phyloP scores from a whole-genome alignment of 1,284 basidiomycete genomes.

The Ustanciosporium gigantosporum region DNA sequence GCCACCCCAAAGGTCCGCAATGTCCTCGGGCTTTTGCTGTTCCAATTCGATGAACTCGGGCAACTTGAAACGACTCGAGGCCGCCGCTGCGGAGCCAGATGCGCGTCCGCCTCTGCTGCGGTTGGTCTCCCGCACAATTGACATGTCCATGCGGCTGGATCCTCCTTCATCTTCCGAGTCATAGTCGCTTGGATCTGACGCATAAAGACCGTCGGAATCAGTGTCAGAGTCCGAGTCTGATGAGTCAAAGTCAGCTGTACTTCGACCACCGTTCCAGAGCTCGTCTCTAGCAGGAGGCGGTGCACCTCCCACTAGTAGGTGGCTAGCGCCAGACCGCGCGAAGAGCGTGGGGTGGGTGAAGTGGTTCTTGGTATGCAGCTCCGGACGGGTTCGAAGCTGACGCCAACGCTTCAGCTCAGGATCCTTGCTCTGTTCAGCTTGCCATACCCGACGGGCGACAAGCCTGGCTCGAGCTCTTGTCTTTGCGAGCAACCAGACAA shows the following conservation, averaged over 20 bases:
- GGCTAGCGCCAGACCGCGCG: constrained; percentile 34
- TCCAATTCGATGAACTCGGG: constrained; percentile 30
- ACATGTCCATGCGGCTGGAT: constrained; percentile 25
- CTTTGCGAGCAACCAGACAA: constrained; percentile 35
- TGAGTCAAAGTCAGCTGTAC: constrained; percentile 12
- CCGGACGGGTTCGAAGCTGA: constrained; percentile 21
- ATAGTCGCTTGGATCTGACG: constrained; percentile 31
- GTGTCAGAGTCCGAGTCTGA: constrained; percentile 24
- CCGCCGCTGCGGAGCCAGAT: constrained; percentile 1
- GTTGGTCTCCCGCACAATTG: constrained; percentile 8
- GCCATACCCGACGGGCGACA: constrained; percentile 29
- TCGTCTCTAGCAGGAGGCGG: constrained; percentile 22
- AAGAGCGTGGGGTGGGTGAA: constrained; percentile 46
- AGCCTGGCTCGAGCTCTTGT: constrained; percentile 26
- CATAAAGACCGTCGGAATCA: constrained; percentile 24
- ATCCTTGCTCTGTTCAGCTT: constrained; percentile 12
- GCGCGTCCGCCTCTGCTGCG: neutral
- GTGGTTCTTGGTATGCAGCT: constrained; percentile 38
- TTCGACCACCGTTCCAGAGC: constrained; percentile 11
- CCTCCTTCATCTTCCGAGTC: constrained; percentile 26
- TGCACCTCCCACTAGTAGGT: constrained; percentile 34
- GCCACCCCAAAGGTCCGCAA: constrained; percentile 37
- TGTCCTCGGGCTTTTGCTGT: constrained; percentile 37
- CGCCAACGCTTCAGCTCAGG: constrained; percentile 17
- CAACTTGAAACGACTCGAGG: constrained; percentile 2